These are phyloP conservation scores for Rhizomucor miehei DNA, from an alignment of 371 early-diverging fungal genomes.

Conservation along the genomic window DNA sequence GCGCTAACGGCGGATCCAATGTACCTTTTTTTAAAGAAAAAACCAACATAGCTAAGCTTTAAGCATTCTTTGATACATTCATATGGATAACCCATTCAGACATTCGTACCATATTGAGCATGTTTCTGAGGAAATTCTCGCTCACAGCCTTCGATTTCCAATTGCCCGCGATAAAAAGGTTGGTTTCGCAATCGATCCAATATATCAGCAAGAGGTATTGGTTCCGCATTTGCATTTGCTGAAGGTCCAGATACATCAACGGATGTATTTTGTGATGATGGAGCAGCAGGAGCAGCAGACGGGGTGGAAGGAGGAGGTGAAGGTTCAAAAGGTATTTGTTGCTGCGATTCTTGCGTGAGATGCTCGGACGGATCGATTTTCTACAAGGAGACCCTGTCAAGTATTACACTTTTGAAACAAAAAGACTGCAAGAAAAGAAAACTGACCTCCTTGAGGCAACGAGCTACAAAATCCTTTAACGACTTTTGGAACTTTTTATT, in stretches of 20 bases:
- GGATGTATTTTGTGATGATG: constrained; percentile 2
- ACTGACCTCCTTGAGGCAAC: constrained; percentile 27
- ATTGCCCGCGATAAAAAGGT: constrained; percentile 30
- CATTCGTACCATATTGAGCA: constrained; percentile 25
- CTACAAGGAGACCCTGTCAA: neutral
- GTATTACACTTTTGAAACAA: neutral
- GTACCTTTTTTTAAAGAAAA: constrained; percentile 13
- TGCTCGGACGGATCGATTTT: constrained; percentile 14
- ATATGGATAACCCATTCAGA: no score
- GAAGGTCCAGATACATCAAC: neutral
- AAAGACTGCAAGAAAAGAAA: neutral
- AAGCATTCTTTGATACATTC: no score
- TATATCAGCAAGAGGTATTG: constrained; percentile 2
- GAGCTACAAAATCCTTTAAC: constrained; percentile 13
- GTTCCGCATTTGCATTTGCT: no score
- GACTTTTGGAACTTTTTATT: constrained; percentile 25
- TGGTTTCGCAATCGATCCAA: constrained; percentile 19
- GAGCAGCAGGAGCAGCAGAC: neutral
- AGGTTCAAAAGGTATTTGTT: constrained; percentile 12
- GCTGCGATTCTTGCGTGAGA: neutral
- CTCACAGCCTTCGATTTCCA: constrained; percentile 11
- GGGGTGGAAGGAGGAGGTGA: neutral
- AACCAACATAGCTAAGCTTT: no score
- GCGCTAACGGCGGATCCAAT: constrained; percentile 14
- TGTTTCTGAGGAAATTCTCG: constrained; percentile 18